Conservation (phyloP, 768 basidiomycete genomes). For the Mycena vulgaris region DNA sequence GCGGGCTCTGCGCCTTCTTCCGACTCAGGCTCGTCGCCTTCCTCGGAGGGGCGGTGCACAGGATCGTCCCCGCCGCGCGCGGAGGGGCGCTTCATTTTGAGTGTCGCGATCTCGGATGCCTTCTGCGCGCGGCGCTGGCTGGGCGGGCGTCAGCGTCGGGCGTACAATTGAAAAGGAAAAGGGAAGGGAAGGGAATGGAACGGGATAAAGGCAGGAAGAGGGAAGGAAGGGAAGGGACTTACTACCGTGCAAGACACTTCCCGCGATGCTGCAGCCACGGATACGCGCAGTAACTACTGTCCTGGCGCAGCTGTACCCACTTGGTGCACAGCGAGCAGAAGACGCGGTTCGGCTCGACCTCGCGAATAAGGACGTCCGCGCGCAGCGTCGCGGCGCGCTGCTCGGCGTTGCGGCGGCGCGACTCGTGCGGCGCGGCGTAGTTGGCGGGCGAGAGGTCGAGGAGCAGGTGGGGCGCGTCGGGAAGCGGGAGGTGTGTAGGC, state of each 20-base stretch:
- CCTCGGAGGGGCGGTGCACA: conserved; percentile 6
- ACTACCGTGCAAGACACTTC: conserved; percentile 84
- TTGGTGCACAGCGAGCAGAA: conserved; percentile 84
- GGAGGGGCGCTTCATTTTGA: conserved; percentile 49
- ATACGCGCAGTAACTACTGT: conserved; percentile 85
- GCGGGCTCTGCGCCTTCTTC: conserved; percentile 41
- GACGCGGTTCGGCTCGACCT: conserved; percentile 82
- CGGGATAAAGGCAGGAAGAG: background rate
- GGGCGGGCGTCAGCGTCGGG: conserved; percentile 10
- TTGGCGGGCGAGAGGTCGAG: conserved; percentile 73
- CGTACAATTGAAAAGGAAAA: background rate
- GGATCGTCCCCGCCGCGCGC: background rate
- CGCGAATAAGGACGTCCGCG: conserved; percentile 73
- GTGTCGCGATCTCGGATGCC: conserved; percentile 66
- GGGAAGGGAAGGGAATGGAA: conserved; percentile 7
- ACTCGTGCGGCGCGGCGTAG: conserved; percentile 73
- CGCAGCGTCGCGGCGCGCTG: conserved; percentile 82
- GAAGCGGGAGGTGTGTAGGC: conserved; percentile 43
- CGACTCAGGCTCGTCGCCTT: conserved; percentile 49
- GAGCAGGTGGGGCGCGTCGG: conserved; percentile 56
- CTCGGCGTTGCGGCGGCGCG: conserved; percentile 82
- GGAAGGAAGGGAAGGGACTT: conserved; percentile 47
- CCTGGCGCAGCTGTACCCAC: conserved; percentile 88
- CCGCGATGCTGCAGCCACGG: conserved; percentile 86
- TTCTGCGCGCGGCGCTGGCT: conserved; percentile 74